Evolutionary conservation across 148 eudicot genomes (phyloP).

Genomic region (Diospyros lotus): DNA sequence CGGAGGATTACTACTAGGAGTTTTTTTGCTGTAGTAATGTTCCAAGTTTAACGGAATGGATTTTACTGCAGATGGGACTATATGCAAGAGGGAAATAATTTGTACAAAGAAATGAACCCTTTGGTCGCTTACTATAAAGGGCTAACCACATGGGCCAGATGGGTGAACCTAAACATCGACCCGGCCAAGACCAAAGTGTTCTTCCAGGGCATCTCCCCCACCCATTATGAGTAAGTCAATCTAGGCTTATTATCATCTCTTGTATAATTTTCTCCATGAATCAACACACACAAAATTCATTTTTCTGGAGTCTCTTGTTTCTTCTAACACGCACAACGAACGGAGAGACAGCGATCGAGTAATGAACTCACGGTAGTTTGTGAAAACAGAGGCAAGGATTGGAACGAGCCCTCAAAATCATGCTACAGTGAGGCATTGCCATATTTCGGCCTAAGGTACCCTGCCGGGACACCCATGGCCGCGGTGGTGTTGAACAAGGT

Average conservation of each 20-base stretch:
- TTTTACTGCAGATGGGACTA: slow-evolving; percentile 74
- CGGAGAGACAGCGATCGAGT: neutral
- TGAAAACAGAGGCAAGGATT: slow-evolving; percentile 56
- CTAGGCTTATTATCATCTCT: no score
- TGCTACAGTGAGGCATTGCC: slow-evolving; percentile 31
- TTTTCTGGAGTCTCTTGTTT: no score
- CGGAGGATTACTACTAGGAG: no score
- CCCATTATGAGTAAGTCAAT: slow-evolving; percentile 72
- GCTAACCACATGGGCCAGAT: slow-evolving; percentile 78
- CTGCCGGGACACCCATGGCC: slow-evolving; percentile 36
- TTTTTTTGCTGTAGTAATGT: no score
- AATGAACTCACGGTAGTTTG: neutral
- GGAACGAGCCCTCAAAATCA: slow-evolving; percentile 16
- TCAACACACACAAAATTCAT: no score
- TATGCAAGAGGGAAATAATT: slow-evolving; percentile 57
- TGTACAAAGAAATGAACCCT: slow-evolving; percentile 81
- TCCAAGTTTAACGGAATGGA: no score
- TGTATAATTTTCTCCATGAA: no score
- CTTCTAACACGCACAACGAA: no score
- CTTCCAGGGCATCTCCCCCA: slow-evolving; percentile 93
- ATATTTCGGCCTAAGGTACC: slow-evolving; percentile 23
- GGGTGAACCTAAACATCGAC: slow-evolving; percentile 75
- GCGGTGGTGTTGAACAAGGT: slow-evolving; percentile 56
- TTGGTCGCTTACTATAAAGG: slow-evolving; percentile 67
- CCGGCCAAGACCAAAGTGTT: slow-evolving; percentile 71